Conservation (phyloP, 2,329 filamentous ascomycete genomes). For the Talaromyces funiculosus region DNA sequence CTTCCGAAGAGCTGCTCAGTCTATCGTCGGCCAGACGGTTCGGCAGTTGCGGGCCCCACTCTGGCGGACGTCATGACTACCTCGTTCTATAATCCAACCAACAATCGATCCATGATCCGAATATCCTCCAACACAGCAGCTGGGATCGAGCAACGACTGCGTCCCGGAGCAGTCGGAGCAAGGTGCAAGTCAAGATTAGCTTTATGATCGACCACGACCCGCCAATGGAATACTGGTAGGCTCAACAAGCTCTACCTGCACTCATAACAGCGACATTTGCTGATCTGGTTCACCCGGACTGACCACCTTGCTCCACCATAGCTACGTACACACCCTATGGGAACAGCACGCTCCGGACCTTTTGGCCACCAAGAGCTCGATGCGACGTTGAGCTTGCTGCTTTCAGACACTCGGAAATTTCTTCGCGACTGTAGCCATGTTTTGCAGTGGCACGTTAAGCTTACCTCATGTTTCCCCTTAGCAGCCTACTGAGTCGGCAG, state of each 20-base stretch:
- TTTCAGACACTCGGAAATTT: not conserved
- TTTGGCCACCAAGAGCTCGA: not conserved
- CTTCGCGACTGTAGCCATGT: not conserved
- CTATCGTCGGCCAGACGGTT: not conserved
- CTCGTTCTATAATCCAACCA: no score
- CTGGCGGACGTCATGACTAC: constrained; percentile 9
- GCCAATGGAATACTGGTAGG: not conserved
- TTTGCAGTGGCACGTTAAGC: not conserved
- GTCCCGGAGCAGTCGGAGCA: not conserved
- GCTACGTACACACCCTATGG: constrained; percentile 3
- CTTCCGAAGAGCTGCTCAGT: no score
- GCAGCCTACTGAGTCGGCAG: not conserved
- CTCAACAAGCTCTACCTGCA: not conserved
- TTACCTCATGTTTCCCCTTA: not conserved
- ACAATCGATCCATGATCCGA: no score
- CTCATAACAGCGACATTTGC: not conserved
- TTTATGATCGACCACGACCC: not conserved
- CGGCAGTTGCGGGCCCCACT: not conserved
- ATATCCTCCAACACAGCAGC: no score
- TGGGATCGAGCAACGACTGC: not conserved
- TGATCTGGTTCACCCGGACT: not conserved
- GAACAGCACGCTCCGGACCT: not conserved
- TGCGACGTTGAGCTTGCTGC: not conserved
- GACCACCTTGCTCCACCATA: not conserved
- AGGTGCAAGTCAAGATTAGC: not conserved